Base-by-base conservation (phyloP, 805 yeast species). In the Monosporozyma aquatica region DNA sequence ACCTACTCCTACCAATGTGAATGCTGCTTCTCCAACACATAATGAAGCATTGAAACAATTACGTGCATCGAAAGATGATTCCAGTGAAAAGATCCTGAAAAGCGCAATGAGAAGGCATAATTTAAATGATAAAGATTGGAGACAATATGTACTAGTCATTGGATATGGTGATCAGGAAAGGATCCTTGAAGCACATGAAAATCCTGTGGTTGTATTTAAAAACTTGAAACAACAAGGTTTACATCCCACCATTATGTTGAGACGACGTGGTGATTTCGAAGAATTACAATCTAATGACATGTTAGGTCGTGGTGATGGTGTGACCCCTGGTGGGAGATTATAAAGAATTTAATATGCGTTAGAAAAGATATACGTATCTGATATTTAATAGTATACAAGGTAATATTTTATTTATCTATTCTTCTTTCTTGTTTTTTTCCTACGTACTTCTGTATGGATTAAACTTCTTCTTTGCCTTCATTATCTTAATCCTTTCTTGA, bases 91-190 rank as follows among this genome's bases (percentile, higher is more conserved):
- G 59, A 82, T 90, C 18, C 66, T 92, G 37, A 94, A 85, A 54
- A 86, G 82, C 27, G 96, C 95, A 5, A 80, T 87, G 83, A 77
- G 80, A 51, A 72, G 94, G 47, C 95, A 89, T 64, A 80, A 79
- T 45, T 71, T 90, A 38, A 78, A 77, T 37, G 75, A 77, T 25
- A 80, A 76, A 40, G 95, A 87, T 56, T 84, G 95, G 89, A 72
- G 83, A 41, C 82, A 86, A 54, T 90, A 87, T 58, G 95, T 89
- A 2, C 66, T 90, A 40, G 87, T 89, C 14, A 83, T 90, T 13
- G 83, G 94, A 56, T 87, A 86, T 57, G 95, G 92, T 20, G 95
- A 87, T 58, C 82, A 82, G 54, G 97, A 90, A 56, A 68, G 96
- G 23, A 76, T 87, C 8, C 63, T 92, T 37, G 85, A 82, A 29